A percentile compares a stretch with the other conserved stretches of the same genome.
phyloP scores from a whole-genome alignment of 345 rosid species.

The Populus simonii region DNA sequence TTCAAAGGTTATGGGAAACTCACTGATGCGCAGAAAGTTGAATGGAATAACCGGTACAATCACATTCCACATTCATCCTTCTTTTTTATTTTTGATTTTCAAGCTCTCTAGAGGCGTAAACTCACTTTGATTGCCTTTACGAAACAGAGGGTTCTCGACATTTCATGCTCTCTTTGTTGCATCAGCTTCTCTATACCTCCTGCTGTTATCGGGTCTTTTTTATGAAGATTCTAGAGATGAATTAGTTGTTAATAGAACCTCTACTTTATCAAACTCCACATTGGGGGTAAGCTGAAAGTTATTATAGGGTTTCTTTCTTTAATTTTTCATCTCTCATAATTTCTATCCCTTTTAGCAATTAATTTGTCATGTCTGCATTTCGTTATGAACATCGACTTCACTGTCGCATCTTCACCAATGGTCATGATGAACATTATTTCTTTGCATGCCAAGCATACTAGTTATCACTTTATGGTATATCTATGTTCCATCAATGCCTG shows the following conservation, averaged over 20 bases:
- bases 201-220: slow-evolving; percentile 60
- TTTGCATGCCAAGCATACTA: too few species aligned
- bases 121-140: slow-evolving; percentile 6
- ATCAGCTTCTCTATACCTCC: slow-evolving; percentile 56
- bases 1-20: slow-evolving; percentile 58
- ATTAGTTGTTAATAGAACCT: slow-evolving; percentile 49
- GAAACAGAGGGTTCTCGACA: slow-evolving; percentile 81
- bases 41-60: slow-evolving; percentile 79
- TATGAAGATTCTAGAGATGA: slow-evolving; percentile 49
- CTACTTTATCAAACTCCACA: slow-evolving; percentile 45
- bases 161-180: slow-evolving; percentile 68
- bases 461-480: neutral
- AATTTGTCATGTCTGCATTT: neutral
- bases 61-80: neutral
- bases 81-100: neutral
- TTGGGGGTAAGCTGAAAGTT: slow-evolving; percentile 60
- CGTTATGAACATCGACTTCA: neutral
- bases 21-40: slow-evolving; percentile 46
- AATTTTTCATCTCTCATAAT: neutral
- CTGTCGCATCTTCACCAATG: neutral
- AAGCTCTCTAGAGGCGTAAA: neutral
- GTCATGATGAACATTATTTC: neutral
- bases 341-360: neutral
- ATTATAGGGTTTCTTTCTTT: neutral
- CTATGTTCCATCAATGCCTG: neutral